Conservation (phyloP, 1,139 yeast species). For the Yamadazyma taylorii region DNA sequence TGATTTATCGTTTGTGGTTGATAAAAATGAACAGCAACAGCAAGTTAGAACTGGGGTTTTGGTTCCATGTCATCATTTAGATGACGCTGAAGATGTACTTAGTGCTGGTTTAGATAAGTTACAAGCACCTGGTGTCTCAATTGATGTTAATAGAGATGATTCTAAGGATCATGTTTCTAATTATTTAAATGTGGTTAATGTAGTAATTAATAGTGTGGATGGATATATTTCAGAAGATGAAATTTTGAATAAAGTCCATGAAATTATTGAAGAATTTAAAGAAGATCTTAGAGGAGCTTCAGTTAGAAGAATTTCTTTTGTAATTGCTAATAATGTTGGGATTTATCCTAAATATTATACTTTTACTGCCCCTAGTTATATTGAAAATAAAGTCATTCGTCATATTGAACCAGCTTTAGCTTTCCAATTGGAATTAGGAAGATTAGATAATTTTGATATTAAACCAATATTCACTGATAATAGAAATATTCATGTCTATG, state of each 20-base stretch:
- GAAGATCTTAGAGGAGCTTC: slow-evolving; percentile 69
- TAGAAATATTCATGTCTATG: slow-evolving; percentile 95
- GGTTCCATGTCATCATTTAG: slow-evolving; percentile 79
- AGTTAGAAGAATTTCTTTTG: slow-evolving; percentile 90
- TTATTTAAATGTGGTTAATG: slow-evolving; percentile 76
- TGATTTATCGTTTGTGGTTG: slow-evolving; percentile 83
- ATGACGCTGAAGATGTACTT: slow-evolving; percentile 84
- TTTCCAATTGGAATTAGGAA: slow-evolving; percentile 91
- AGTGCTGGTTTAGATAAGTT: slow-evolving; percentile 72
- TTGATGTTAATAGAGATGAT: slow-evolving; percentile 25
- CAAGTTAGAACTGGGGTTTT: slow-evolving; percentile 82
- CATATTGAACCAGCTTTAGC: slow-evolving; percentile 98
- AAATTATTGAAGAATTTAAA: slow-evolving; percentile 65
- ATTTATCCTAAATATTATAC: slow-evolving; percentile 94
- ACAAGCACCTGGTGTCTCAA: slow-evolving; percentile 47
- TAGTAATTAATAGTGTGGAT: slow-evolving; percentile 71
- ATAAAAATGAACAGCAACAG: slow-evolving; percentile 51
- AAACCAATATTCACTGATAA: slow-evolving; percentile 95
- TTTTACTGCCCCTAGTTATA: slow-evolving; percentile 83
- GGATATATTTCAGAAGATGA: slow-evolving; percentile 75
- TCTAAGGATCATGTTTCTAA: slow-evolving; percentile 37
- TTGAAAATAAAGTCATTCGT: slow-evolving; percentile 87
- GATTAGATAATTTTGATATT: slow-evolving; percentile 91
- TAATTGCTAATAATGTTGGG: slow-evolving; percentile 81
- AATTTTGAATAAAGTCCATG: slow-evolving; percentile 60